Base-by-base conservation (phyloP, 495 filamentous ascomycete species). In the Penicillium paradoxum region DNA sequence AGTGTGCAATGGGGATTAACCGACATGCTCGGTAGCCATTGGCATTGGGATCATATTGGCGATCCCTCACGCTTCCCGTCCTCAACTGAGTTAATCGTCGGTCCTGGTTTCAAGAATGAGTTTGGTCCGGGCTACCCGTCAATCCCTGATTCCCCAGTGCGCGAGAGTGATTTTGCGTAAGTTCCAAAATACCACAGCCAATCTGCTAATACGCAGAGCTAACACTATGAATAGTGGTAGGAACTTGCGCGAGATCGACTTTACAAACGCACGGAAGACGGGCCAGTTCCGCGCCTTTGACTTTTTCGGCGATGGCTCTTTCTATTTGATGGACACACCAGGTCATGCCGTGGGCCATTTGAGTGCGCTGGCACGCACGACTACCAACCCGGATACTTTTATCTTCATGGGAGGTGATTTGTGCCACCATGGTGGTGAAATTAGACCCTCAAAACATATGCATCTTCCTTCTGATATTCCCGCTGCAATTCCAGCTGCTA, bases 41-140 rank as follows among this genome's bases (percentile, higher is more conserved):
- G 65, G 45, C 84, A 87, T 59, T 79, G 79, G 54, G 83, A 86
- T 56, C 85, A 87, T 58, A 71, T 69, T 8, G 84, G 83, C 10
- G 74, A 86, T 45, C 71, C 75, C 3, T 67, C 70, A 0, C 72
- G 55, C 1, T 85, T 86, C 54, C 75, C 72, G 0, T 29, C 73
- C 0, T 69, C 58, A 21, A 81, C 81, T 0, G 62, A 71, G 0
- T 56, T 87, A 0, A 65, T 83, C 14, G 75, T 85, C 21, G 84
- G 84, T 0, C 79, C 77, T 0, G 82, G 82, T 0, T 78, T 82
- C 56, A 79, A 75, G 34, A 59, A 68, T 0, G 29, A 37, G 3
- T 53, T 77, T 21, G 47, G 75, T 2, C 83, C 81, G 0, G 80
- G 75, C 0, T 81, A 77, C 42, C 83, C 83, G 0, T 52, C 67